Evolutionary conservation across 2,329 filamentous ascomycete genomes (phyloP).

Genomic region (Exophiala spinifera): DNA sequence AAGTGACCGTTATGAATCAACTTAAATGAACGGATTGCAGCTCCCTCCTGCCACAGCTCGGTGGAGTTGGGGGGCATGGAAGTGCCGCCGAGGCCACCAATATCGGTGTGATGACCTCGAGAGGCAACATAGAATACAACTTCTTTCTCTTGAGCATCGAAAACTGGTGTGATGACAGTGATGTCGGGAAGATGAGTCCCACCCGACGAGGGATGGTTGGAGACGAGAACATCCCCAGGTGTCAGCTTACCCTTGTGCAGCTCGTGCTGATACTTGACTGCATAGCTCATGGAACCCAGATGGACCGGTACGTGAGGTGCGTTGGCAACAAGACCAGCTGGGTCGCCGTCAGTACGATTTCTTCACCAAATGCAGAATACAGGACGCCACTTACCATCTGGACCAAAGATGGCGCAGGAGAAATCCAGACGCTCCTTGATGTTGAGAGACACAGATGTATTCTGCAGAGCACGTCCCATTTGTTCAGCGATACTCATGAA

Average conservation of each 20-base stretch:
- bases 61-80: slow-evolving; percentile 46
- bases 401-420: slow-evolving; percentile 77
- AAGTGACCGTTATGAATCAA: slow-evolving; percentile 36
- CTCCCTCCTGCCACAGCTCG: slow-evolving; percentile 48
- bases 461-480: slow-evolving; percentile 75
- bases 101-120: slow-evolving; percentile 70
- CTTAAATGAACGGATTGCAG: slow-evolving; percentile 43
- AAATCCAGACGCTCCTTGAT: slow-evolving; percentile 79
- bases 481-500: slow-evolving; percentile 87
- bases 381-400: slow-evolving; percentile 49
- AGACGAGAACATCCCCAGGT: slow-evolving; percentile 72
- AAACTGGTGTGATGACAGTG: slow-evolving; percentile 72
- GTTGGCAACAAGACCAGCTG: slow-evolving; percentile 58
- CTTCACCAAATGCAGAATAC: too few species aligned
- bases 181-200: slow-evolving; percentile 78
- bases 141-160: slow-evolving; percentile 62
- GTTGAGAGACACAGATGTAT: slow-evolving; percentile 75
- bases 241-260: slow-evolving; percentile 72
- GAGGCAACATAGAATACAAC: slow-evolving; percentile 79
- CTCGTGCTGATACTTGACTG: slow-evolving; percentile 71
- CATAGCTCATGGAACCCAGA: slow-evolving; percentile 81
- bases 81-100: slow-evolving; percentile 37
- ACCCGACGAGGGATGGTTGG: slow-evolving; percentile 77
- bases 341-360: too few species aligned
- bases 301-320: slow-evolving; percentile 79